phyloP scores from a whole-genome alignment of 495 filamentous ascomycete species.

The Pyrenula aspistea region DNA sequence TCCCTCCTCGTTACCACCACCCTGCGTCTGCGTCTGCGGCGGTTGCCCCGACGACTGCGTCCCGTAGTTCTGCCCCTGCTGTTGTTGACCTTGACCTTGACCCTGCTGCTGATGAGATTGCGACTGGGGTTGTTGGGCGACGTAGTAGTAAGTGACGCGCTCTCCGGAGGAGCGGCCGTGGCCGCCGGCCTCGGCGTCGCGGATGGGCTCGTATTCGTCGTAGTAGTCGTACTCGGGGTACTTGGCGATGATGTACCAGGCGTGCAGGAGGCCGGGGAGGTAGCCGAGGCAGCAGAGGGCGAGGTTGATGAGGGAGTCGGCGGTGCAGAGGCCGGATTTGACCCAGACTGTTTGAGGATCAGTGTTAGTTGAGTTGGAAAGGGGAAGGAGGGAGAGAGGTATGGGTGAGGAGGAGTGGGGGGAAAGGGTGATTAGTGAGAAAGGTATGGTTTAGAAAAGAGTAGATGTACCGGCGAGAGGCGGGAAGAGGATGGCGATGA shows the following conservation, averaged over 20 bases:
- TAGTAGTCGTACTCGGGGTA: constrained; percentile 58
- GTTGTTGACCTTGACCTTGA: constrained; percentile 9
- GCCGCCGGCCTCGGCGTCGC: constrained; percentile 38
- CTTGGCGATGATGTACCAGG: constrained; percentile 96
- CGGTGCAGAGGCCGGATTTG: constrained; percentile 84
- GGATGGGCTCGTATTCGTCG: constrained; percentile 48
- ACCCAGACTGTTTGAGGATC: constrained; percentile 79
- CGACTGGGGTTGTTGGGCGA: constrained; percentile 40
- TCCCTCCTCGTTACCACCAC: constrained; percentile 18
- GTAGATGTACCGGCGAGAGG: constrained; percentile 68
- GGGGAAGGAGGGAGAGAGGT: constrained; percentile 4
- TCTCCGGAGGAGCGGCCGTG: constrained; percentile 31
- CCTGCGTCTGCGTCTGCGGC: constrained; percentile 13
- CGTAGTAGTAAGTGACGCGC: constrained; percentile 59
- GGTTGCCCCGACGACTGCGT: constrained; percentile 14
- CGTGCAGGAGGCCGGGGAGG: constrained; percentile 82
- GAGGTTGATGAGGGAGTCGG: constrained; percentile 91
- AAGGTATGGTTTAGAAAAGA: constrained; percentile 5
- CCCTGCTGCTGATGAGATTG: constrained; percentile 21
- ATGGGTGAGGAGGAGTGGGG: constrained; percentile 7
- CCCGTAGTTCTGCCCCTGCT: constrained; percentile 24
- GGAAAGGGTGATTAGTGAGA: constrained; percentile 4
- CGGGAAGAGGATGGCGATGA: constrained; percentile 87
- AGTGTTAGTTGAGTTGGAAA: constrained; percentile 10
- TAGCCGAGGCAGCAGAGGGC: constrained; percentile 81